A percentile compares a stretch with the other conserved stretches of the same genome.
Conservation (phyloP, 352 stramenopile genomes). For the Peronospora belbahrii region DNA sequence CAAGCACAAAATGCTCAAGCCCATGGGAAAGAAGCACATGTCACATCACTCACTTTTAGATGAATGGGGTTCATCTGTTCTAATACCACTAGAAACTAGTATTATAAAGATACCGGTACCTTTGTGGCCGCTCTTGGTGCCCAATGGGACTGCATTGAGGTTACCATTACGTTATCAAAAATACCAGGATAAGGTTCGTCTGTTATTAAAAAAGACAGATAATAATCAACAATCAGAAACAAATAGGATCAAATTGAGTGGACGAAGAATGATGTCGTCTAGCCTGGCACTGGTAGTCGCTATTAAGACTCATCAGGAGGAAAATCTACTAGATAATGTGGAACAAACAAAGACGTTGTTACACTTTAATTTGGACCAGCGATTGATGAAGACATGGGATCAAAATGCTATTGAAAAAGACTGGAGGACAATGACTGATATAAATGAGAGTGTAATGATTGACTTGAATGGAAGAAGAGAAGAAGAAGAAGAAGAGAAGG, state of each 20-base stretch:
- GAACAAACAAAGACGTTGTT: constrained; percentile 12
- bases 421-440: neutral
- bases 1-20: constrained; percentile 40
- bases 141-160: constrained; percentile 38
- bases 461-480: neutral
- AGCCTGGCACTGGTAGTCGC: constrained; percentile 57
- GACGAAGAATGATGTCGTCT: constrained; percentile 32
- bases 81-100: too few relatives aligned
- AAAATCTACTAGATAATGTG: neutral
- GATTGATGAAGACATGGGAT: constrained; percentile 4
- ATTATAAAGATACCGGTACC: constrained; percentile 20
- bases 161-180: constrained; percentile 71
- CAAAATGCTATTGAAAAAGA: constrained; percentile 4
- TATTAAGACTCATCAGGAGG: constrained; percentile 30
- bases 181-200: constrained; percentile 59
- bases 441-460: neutral
- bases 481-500: neutral
- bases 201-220: constrained; percentile 50
- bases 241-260: constrained; percentile 12
- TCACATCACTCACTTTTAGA: constrained; percentile 19
- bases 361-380: constrained; percentile 5
- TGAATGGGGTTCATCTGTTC: constrained; percentile 20
- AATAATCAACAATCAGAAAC: constrained; percentile 28
- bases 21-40: constrained; percentile 37
- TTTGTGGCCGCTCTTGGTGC: constrained; percentile 31